phyloP scores from a whole-genome alignment of 805 yeast genomes.

The Metschnikowia cubensis region DNA sequence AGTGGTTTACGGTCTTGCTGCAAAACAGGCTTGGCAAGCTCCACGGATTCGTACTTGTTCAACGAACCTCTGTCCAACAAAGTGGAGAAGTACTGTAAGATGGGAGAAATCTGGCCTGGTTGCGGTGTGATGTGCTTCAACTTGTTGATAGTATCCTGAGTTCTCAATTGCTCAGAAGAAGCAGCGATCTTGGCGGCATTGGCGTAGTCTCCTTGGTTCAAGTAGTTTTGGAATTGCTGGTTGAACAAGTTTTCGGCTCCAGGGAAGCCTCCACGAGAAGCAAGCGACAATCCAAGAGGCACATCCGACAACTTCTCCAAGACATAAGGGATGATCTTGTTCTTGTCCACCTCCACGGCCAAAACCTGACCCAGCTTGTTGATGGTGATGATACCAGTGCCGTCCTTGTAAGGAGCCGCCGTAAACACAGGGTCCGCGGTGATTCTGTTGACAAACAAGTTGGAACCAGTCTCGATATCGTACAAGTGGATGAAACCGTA shows the following conservation, averaged over 20 bases:
- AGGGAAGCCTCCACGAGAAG: constrained; percentile 93
- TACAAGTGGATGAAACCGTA: constrained; percentile 94
- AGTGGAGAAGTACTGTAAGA: constrained; percentile 86
- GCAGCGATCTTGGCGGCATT: constrained; percentile 98
- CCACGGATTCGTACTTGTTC: constrained; percentile 90
- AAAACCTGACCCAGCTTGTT: constrained; percentile 94
- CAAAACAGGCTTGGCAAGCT: constrained; percentile 90
- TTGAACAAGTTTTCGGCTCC: constrained; percentile 92
- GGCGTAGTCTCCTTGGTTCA: constrained; percentile 80
- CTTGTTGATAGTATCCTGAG: constrained; percentile 89
- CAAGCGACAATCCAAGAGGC: constrained; percentile 77
- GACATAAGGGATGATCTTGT: constrained; percentile 84
- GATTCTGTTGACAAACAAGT: constrained; percentile 92
- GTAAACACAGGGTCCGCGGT: constrained; percentile 95
- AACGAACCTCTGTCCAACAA: constrained; percentile 88
- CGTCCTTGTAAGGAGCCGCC: constrained; percentile 66
- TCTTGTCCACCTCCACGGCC: constrained; percentile 83
- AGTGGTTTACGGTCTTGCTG: constrained; percentile 92
- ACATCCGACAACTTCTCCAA: constrained; percentile 83
- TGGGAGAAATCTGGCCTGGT: constrained; percentile 93
- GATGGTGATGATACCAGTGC: constrained; percentile 85
- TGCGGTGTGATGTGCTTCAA: constrained; percentile 86
- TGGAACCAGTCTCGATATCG: constrained; percentile 88
- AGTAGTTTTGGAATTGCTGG: constrained; percentile 85
- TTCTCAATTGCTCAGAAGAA: constrained; percentile 86